phyloP scores from a whole-genome alignment of 2,329 filamentous ascomycete genomes.

The Knufia petricola region DNA sequence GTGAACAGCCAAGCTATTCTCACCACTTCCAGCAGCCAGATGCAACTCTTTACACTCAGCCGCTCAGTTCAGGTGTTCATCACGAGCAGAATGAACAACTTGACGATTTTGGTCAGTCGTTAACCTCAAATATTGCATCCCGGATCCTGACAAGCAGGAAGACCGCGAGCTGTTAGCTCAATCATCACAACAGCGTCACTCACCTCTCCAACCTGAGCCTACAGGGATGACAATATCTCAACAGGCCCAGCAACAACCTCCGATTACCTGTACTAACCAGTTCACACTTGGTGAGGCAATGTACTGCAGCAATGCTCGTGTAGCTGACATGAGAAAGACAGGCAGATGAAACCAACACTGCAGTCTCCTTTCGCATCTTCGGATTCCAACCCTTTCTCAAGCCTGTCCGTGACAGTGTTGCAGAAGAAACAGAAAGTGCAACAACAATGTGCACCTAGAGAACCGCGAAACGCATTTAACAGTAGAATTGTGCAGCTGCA shows the following conservation, averaged over 20 bases:
- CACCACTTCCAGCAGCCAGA: slow-evolving; percentile 22
- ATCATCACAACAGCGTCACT: neutral
- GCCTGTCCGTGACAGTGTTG: slow-evolving; percentile 14
- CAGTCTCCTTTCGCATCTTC: slow-evolving; percentile 9
- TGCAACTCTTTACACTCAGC: neutral
- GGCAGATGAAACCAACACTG: neutral
- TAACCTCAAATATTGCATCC: neutral
- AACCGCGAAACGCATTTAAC: neutral
- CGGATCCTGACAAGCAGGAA: slow-evolving; percentile 10
- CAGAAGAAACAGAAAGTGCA: slow-evolving; percentile 10
- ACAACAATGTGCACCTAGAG: neutral
- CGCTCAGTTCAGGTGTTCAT: neutral
- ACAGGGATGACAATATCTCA: slow-evolving; percentile 8
- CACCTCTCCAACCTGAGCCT: neutral
- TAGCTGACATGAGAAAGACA: neutral
- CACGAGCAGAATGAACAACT: slow-evolving; percentile 11
- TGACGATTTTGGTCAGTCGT: slow-evolving; percentile 19
- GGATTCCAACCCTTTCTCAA: slow-evolving; percentile 12
- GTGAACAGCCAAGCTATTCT: slow-evolving; percentile 10
- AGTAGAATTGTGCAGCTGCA: neutral
- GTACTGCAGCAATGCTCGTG: neutral
- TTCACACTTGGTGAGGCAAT: neutral
- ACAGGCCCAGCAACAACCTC: neutral
- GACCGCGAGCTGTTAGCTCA: slow-evolving; percentile 16
- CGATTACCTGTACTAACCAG: neutral